Conservation (phyloP, 495 filamentous ascomycete genomes). For the Lepraria neglecta region DNA sequence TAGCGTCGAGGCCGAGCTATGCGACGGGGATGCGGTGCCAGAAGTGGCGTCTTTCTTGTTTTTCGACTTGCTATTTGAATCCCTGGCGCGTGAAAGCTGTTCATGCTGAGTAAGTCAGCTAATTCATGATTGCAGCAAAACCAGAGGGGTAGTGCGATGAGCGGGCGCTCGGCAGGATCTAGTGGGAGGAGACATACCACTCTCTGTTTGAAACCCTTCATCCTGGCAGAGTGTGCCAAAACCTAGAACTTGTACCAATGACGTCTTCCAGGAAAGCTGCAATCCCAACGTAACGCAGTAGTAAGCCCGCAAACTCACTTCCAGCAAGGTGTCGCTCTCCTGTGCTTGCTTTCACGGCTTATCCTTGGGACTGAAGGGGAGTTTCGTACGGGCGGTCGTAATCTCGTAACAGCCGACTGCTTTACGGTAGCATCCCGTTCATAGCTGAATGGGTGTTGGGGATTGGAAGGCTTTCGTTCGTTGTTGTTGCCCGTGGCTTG, state of each 20-base stretch:
- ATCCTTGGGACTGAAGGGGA: neutral
- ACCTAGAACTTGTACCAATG: neutral
- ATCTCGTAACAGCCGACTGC: neutral
- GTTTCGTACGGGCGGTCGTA: neutral
- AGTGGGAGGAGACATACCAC: slow-evolving; percentile 66
- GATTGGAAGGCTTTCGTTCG: neutral
- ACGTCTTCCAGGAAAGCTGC: neutral
- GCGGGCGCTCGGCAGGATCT: slow-evolving; percentile 29
- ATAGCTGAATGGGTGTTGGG: neutral
- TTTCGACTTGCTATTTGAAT: slow-evolving; percentile 83
- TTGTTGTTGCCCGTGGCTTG: slow-evolving; percentile 15
- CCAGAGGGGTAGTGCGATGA: slow-evolving; percentile 2
- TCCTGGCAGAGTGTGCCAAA: slow-evolving; percentile 42
- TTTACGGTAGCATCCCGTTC: neutral
- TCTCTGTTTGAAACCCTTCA: slow-evolving; percentile 97
- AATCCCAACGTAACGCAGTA: neutral
- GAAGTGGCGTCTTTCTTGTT: slow-evolving; percentile 83
- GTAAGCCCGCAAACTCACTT: neutral
- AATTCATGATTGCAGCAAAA: slow-evolving; percentile 21
- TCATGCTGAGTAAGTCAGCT: slow-evolving; percentile 51
- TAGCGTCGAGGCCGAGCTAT: slow-evolving; percentile 41
- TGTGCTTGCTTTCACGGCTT: neutral
- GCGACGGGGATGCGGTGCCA: slow-evolving; percentile 70
- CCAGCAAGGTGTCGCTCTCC: neutral
- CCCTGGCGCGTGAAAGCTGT: slow-evolving; percentile 93